These are phyloP conservation scores for Albugo candida DNA, from an alignment of 352 stramenopile species.

Conservation along the genomic window DNA sequence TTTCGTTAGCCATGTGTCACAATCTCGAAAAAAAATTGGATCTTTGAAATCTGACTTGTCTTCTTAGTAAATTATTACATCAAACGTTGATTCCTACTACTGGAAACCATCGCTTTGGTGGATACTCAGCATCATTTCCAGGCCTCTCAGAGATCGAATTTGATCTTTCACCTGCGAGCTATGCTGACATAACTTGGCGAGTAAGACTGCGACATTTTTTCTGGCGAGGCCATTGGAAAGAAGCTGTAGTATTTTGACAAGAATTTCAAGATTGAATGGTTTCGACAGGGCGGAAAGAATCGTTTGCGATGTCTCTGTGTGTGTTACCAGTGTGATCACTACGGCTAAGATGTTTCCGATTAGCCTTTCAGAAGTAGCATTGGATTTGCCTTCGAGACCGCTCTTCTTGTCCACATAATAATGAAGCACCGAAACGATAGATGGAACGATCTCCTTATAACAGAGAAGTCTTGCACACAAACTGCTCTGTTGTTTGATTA, in stretches of 20 bases:
- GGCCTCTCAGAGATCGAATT: conserved; percentile 37
- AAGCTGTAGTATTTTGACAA: conserved; percentile 23
- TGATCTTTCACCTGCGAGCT: conserved; percentile 24
- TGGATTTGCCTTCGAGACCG: too few relatives aligned
- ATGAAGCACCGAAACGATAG: too few relatives aligned
- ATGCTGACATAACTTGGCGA: conserved; percentile 42
- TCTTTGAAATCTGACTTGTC: too few relatives aligned
- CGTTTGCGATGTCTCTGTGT: conserved; percentile 4
- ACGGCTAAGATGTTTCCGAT: conserved; percentile 50
- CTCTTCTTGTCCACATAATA: too few relatives aligned
- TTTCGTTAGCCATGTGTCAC: too few relatives aligned
- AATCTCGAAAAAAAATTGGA: too few relatives aligned
- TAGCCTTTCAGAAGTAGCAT: conserved; percentile 18
- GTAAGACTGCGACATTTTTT: conserved; percentile 61
- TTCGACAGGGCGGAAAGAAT: conserved; percentile 6
- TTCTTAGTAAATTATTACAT: too few relatives aligned
- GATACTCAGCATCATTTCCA: conserved; percentile 62
- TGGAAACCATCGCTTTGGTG: conserved; percentile 12
- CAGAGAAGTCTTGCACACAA: too few relatives aligned
- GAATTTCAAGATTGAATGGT: conserved; percentile 12
- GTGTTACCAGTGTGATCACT: conserved; percentile 25
- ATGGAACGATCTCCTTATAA: too few relatives aligned
- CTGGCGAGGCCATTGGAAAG: conserved; percentile 29
- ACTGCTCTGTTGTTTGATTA: conserved; percentile 6
- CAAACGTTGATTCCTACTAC: too few relatives aligned